These are phyloP conservation scores for Ceratobasidium sp. DNA, from an alignment of 1,284 basidiomycete genomes.

Conservation along the genomic window DNA sequence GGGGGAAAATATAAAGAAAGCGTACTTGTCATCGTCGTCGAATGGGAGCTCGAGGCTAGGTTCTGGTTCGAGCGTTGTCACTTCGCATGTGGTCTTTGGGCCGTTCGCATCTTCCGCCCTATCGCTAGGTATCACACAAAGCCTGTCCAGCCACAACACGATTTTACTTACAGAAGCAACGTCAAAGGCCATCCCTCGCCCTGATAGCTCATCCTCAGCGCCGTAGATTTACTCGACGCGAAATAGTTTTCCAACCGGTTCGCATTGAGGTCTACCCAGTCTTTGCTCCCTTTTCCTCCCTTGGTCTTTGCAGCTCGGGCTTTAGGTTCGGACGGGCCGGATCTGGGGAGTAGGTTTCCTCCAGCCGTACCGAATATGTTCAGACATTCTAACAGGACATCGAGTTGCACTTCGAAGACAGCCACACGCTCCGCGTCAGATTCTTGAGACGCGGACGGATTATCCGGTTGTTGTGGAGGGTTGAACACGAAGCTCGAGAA, in stretches of 20 bases:
- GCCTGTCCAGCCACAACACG: no score
- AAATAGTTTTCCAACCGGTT: slow-evolving; percentile 43
- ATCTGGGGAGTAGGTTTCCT: slow-evolving; percentile 18
- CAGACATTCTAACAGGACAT: slow-evolving; percentile 87
- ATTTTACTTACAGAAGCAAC: slow-evolving; percentile 85
- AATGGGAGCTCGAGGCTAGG: slow-evolving; percentile 84
- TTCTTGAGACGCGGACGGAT: slow-evolving; percentile 52
- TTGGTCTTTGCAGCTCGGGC: slow-evolving; percentile 62
- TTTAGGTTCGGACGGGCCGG: slow-evolving; percentile 53
- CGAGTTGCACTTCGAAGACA: slow-evolving; percentile 83
- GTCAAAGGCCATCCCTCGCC: slow-evolving; percentile 85
- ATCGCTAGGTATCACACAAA: no score
- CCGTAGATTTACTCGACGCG: slow-evolving; percentile 72
- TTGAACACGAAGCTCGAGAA: slow-evolving; percentile 83
- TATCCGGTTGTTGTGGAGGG: slow-evolving; percentile 58
- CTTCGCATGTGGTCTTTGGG: slow-evolving; percentile 90
- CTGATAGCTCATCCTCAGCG: slow-evolving; percentile 86
- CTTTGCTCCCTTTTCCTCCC: slow-evolving; percentile 51
- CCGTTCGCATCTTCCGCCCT: slow-evolving; percentile 88
- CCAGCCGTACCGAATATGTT: slow-evolving; percentile 91
- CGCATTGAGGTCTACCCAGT: slow-evolving; percentile 54
- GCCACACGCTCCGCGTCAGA: slow-evolving; percentile 55
- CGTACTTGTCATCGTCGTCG: slow-evolving; percentile 75
- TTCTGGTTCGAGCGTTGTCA: slow-evolving; percentile 88
- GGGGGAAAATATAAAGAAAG: slow-evolving; percentile 45